phyloP scores from a whole-genome alignment of 1,284 basidiomycete species.

The Meira miltonrushii region DNA sequence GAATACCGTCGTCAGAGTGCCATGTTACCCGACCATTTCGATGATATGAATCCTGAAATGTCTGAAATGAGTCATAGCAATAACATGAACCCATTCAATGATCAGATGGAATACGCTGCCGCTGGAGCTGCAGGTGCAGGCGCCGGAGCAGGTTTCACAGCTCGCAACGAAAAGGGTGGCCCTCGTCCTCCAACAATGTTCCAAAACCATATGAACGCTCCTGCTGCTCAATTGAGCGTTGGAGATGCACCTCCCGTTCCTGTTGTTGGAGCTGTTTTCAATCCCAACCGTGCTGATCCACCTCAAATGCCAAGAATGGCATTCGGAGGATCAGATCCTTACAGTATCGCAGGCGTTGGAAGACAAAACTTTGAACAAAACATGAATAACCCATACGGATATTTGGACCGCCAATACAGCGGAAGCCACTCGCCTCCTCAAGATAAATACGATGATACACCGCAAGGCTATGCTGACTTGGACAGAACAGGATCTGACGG shows the following conservation, averaged over 20 bases:
- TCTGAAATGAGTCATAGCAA: slow-evolving; percentile 28
- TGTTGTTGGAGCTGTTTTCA: slow-evolving; percentile 33
- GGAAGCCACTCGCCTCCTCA: neutral
- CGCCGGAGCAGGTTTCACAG: slow-evolving; percentile 15
- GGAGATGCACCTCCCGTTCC: slow-evolving; percentile 14
- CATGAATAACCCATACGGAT: slow-evolving; percentile 43
- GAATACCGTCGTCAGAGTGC: slow-evolving; percentile 48
- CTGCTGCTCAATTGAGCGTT: slow-evolving; percentile 12
- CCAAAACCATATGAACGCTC: slow-evolving; percentile 42
- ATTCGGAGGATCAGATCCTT: slow-evolving; percentile 36
- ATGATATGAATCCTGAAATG: slow-evolving; percentile 37
- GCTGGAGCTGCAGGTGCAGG: slow-evolving; percentile 24
- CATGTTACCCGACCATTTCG: slow-evolving; percentile 50
- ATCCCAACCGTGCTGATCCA: slow-evolving; percentile 18
- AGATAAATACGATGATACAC: neutral
- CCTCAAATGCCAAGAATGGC: slow-evolving; percentile 39
- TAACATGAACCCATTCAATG: neutral
- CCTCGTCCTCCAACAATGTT: slow-evolving; percentile 53
- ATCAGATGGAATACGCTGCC: slow-evolving; percentile 4
- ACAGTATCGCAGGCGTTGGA: slow-evolving; percentile 36
- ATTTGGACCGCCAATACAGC: slow-evolving; percentile 33
- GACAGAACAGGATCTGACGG: neutral
- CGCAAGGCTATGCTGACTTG: neutral
- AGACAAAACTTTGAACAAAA: slow-evolving; percentile 24
- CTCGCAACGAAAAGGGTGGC: slow-evolving; percentile 41